phyloP scores from a whole-genome alignment of 129 eudicot species.

The Flaveria brownii region DNA sequence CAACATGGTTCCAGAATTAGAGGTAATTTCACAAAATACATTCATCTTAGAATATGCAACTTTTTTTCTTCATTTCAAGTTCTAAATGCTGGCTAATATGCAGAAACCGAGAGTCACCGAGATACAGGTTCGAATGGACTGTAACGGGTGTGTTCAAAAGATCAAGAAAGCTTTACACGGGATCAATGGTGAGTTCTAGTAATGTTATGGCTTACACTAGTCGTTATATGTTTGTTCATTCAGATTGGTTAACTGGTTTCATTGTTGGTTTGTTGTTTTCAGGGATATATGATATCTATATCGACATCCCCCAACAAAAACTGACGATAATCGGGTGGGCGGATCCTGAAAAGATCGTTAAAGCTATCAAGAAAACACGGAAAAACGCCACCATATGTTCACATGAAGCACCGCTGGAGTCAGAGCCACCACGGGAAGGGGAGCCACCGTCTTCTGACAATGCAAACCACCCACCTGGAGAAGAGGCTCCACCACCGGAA shows the following conservation, averaged over 20 bases:
- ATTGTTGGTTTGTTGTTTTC: slow-evolving; percentile 21
- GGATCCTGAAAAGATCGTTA: slow-evolving; percentile 69
- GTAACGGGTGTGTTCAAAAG: slow-evolving; percentile 96
- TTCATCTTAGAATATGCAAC: slow-evolving; percentile 27
- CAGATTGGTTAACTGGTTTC: background rate
- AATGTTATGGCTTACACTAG: background rate
- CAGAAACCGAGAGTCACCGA: slow-evolving; percentile 87
- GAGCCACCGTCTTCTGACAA: slow-evolving; percentile 38
- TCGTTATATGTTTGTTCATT: background rate
- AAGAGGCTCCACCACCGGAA: slow-evolving; percentile 45
- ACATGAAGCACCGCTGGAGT: slow-evolving; percentile 36
- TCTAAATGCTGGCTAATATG: slow-evolving; percentile 35
- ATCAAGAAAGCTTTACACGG: slow-evolving; percentile 85
- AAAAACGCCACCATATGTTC: slow-evolving; percentile 80
- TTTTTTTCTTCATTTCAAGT: slow-evolving; percentile 25
- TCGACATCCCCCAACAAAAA: slow-evolving; percentile 70
- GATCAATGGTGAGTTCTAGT: slow-evolving; percentile 58
- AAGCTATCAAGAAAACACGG: slow-evolving; percentile 71
- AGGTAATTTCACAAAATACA: slow-evolving; percentile 52
- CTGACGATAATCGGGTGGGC: slow-evolving; percentile 78
- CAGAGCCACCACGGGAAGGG: slow-evolving; percentile 45
- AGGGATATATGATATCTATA: slow-evolving; percentile 68
- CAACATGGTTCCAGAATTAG: slow-evolving; percentile 64
- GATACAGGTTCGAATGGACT: slow-evolving; percentile 91
- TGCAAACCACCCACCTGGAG: slow-evolving; percentile 43